Evolutionary conservation across 2,329 filamentous ascomycete genomes (phyloP), one percentile per base, ranked within the genome.

Genomic region (Diplocarpon rosae): DNA sequence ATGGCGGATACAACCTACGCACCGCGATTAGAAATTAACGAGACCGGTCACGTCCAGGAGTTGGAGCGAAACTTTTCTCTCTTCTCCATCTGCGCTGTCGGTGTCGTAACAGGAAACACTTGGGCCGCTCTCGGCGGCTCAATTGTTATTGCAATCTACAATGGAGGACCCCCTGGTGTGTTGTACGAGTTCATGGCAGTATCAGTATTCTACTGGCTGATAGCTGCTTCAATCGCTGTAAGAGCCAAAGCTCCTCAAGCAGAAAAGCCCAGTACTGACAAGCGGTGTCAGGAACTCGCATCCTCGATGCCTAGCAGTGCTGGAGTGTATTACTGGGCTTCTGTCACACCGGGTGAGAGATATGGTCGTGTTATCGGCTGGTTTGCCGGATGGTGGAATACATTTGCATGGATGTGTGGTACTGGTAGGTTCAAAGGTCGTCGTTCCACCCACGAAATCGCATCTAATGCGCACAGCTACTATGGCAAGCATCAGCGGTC

Each of bases 141-240:
- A 20, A 67, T 71, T 53, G 66, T 68, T 20, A 50, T 54, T 31
- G 52, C 55, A 2, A 56, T 58, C 20, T 56, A 57, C 56, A 80
- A 81, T 61, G 78, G 78, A 49, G 78, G 78, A 0, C 72, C 75
- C 0, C 71, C 77, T 0, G 76, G 76, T 12, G 71, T 78, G 0
- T 62, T 81, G 1, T 81, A 79, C 60, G 77, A 80, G 62, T 78
- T 80, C 43, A 67, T 74, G 39, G 67, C 62, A 13, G 65, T 70
- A 3, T 68, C 67, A 1, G 54, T 71, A 32, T 72, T 71, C 57
- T 75, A 74, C 56, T 68, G 66, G 56, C 63, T 71, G 54, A 65
- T 75, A 45, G 67, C 66, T 30, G 65, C 68, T 6, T 71, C 66
- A 28, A 65, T 75, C 36, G 71, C 71, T 14, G 71, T 73, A 51